Evolutionary conservation across 306 rosid genomes (phyloP), one percentile per base, ranked within the genome.

Genomic region (Alnus rubra): DNA sequence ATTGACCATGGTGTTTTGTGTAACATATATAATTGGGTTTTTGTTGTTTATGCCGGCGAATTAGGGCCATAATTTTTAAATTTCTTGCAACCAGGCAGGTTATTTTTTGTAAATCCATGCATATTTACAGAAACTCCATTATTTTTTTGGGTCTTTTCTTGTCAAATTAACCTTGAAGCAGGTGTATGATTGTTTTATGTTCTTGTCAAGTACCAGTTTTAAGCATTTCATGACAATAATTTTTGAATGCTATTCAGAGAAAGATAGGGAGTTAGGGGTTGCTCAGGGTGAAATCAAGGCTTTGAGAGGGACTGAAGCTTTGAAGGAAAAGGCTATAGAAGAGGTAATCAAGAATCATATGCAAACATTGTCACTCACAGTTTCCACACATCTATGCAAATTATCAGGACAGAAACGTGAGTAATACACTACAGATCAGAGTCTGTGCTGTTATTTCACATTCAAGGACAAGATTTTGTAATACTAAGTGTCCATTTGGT

Each of bases 241-340:
- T 62, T 75, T 80, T 42, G 8, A 48, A 71, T 74, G 15, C 77
- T 65, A 19, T 71, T 83, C 92, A 95, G 97, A 95, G 69, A 91
- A 90, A 78, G 82, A 69, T 51, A 87, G 82, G 76, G 94, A 90
- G 71, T 67, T 92, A 19, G 88, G 80, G 33, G 78, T 68, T 64
- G 90, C 87, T 69, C 92, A 85, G 10, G 79, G 83, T 69, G 96
- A 95, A 88, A 89, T 91, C 90, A 92, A 90, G 89, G 88, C 90
- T 81, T 82, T 90, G 53, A 92, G 75, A 88, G 89, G 86, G 74
- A 77, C 88, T 62, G 94, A 90, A 84, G 88, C 87, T 76, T 89
- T 86, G 9, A 95, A 91, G 77, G 96, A 92, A 73, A 92, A 92
- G 92, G 96, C 93, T 74, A 84, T 88, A 37, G 93, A 90, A 79